phyloP scores from a whole-genome alignment of 169 alveolate genomes.

The Perkinsus marinus region DNA sequence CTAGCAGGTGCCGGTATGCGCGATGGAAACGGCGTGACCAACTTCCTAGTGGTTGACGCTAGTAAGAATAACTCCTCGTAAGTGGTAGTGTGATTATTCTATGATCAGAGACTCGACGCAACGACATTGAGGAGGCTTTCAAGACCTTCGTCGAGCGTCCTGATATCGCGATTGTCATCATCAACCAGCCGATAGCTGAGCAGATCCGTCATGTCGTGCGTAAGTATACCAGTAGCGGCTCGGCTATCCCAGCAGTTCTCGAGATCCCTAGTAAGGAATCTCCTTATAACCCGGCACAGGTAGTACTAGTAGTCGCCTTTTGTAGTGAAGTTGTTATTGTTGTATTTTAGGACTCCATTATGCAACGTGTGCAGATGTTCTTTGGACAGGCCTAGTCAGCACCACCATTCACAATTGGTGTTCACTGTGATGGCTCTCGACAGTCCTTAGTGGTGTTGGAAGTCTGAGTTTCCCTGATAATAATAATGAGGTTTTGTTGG shows the following conservation, averaged over 20 bases:
- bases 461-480: too few relatives aligned
- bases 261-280: constrained; percentile 75
- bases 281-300: constrained; percentile 70
- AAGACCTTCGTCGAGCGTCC: constrained; percentile 43
- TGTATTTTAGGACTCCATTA: constrained; percentile 15
- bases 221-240: background rate
- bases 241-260: constrained; percentile 63
- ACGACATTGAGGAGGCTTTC: constrained; percentile 54
- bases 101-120: constrained; percentile 11
- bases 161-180: constrained; percentile 63
- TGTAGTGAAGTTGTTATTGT: background rate
- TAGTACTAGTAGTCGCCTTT: background rate
- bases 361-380: constrained; percentile 29
- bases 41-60: constrained; percentile 45
- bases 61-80: constrained; percentile 1
- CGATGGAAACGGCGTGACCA: constrained; percentile 51
- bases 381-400: constrained; percentile 2
- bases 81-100: background rate
- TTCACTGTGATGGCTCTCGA: too few relatives aligned
- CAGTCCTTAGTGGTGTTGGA: too few relatives aligned
- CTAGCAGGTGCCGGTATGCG: constrained; percentile 74
- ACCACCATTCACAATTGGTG: too few relatives aligned
- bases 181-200: constrained; percentile 55
- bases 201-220: constrained; percentile 53
- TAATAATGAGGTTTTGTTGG: too few relatives aligned